Evolutionary conservation across 768 basidiomycete genomes (phyloP).

Genomic region (Kwoniella dendrophila): DNA sequence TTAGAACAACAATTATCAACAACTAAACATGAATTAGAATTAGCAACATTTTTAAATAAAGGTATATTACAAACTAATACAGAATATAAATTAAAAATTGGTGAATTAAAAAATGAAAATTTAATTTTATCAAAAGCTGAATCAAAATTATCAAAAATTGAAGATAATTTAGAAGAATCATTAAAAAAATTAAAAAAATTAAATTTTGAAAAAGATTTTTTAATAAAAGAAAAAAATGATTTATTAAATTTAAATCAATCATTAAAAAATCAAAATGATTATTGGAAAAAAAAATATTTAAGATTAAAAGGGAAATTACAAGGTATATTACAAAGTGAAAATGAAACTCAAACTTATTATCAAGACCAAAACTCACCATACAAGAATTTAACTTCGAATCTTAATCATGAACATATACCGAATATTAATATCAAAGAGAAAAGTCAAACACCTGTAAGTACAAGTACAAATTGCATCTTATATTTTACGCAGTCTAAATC

Average conservation of each 20-base stretch:
- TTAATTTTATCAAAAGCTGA: constrained; percentile 37
- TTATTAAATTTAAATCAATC: constrained; percentile 24
- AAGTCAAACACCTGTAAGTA: constrained; percentile 11
- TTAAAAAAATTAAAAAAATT: constrained; percentile 5
- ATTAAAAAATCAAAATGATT: constrained; percentile 19
- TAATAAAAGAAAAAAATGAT: constrained; percentile 4
- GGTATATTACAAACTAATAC: constrained; percentile 42
- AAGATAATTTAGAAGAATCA: constrained; percentile 28
- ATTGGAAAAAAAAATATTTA: constrained; percentile 17
- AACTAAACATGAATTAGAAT: constrained; percentile 36
- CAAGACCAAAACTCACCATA: no score
- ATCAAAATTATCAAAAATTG: constrained; percentile 32
- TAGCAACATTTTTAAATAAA: constrained; percentile 45
- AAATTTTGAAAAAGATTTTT: constrained; percentile 13
- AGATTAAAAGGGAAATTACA: constrained; percentile 10
- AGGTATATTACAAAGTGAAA: constrained; percentile 7
- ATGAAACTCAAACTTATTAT: constrained; percentile 10
- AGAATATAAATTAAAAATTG: constrained; percentile 44
- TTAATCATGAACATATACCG: no score
- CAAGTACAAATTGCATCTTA: neutral
- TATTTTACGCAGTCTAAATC: no score
- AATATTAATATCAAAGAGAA: constrained; percentile 4
- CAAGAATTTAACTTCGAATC: no score
- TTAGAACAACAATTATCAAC: constrained; percentile 14
- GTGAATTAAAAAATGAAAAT: constrained; percentile 45